Percentiles rank a stretch among this genome's conserved stretches.
Evolutionary conservation across 768 basidiomycete species (phyloP).

Genomic region (Russula ochroleuca): DNA sequence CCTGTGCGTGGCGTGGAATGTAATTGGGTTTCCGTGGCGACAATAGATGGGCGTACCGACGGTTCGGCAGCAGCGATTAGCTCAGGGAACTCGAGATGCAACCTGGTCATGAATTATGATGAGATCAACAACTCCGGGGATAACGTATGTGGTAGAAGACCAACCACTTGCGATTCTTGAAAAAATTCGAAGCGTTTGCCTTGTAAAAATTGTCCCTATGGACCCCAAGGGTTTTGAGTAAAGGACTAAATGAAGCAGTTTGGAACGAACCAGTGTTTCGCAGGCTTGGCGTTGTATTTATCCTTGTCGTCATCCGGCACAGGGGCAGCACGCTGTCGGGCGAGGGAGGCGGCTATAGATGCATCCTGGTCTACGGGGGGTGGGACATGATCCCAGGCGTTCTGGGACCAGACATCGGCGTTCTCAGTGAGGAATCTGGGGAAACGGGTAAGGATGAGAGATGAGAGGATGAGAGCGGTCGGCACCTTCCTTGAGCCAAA

Average conservation of each 20-base stretch:
- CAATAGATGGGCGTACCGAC: slow-evolving; percentile 12
- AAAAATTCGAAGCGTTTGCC: slow-evolving; percentile 81
- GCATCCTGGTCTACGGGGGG: slow-evolving; percentile 77
- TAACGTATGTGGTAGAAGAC: neutral
- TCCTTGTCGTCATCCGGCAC: slow-evolving; percentile 69
- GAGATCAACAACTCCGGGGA: neutral
- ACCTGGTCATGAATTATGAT: slow-evolving; percentile 42
- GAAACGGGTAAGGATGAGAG: neutral
- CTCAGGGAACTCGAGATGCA: slow-evolving; percentile 93
- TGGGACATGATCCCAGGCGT: slow-evolving; percentile 90
- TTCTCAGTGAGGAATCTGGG: slow-evolving; percentile 65
- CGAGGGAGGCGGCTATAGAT: slow-evolving; percentile 63
- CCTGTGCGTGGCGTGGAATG: slow-evolving; percentile 41
- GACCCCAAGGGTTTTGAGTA: neutral
- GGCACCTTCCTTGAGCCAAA: slow-evolving; percentile 62
- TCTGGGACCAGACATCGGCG: slow-evolving; percentile 76
- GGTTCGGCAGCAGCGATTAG: slow-evolving; percentile 61
- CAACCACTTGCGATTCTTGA: slow-evolving; percentile 89
- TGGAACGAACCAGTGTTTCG: slow-evolving; percentile 60
- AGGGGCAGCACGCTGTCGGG: slow-evolving; percentile 64
- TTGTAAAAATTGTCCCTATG: slow-evolving; percentile 93
- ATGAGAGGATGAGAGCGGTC: slow-evolving; percentile 13
- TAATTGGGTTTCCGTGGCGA: slow-evolving; percentile 1
- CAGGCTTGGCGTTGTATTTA: slow-evolving; percentile 69
- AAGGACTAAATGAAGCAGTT: neutral